Evolutionary conservation across 768 basidiomycete genomes (phyloP), one percentile per base, ranked within the genome.

Genomic region (Mycena albidolilacea): DNA sequence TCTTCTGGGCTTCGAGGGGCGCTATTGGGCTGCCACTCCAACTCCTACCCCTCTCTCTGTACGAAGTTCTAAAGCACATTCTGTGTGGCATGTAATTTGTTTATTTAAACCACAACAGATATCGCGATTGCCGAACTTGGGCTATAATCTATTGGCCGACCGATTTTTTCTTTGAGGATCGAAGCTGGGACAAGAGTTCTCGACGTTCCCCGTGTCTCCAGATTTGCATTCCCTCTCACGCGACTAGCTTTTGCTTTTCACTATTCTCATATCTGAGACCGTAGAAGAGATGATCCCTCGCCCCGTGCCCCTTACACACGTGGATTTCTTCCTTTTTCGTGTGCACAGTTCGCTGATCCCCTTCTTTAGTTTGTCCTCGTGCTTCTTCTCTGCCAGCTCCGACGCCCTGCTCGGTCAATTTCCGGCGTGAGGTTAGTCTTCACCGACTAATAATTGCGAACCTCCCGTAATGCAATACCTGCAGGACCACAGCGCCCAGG

Each of bases 281-380:
- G 2, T 48, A 38, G 21, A 70, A 23, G 55, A 70, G 41, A 44
- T 41, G 55, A 41, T 64, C 38, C 62, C 23, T 58, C 46, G 52
- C 72, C 72, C 72, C 72, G 72, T 69, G 72, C 35, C 58, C 63
- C 64, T 69, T 58, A 70, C 72, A 73, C 72, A 73, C 72, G 72
- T 73, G 72, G 68, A 70, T 69, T 63, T 62, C 63, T 69, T 73
- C 68, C 69, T n/a, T 64, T 69, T 64, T 70, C 19, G 52, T n/a
- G 52, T 37, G 39, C 39, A 39, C 55, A 48, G 55, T 48, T 43
- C 59, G 58, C 43, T 70, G 39, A 72, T 72, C 64, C 57, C 43
- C 64, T 70, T 68, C 71, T 55, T 48, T 67, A 21, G 65, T 67
- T 48, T 61, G 38, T 64, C 57, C 44, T 60, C 66, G 9, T 9